These are phyloP conservation scores for Dysphania ambrosioides DNA, from an alignment of 148 eudicot genomes.

Conservation along the genomic window DNA sequence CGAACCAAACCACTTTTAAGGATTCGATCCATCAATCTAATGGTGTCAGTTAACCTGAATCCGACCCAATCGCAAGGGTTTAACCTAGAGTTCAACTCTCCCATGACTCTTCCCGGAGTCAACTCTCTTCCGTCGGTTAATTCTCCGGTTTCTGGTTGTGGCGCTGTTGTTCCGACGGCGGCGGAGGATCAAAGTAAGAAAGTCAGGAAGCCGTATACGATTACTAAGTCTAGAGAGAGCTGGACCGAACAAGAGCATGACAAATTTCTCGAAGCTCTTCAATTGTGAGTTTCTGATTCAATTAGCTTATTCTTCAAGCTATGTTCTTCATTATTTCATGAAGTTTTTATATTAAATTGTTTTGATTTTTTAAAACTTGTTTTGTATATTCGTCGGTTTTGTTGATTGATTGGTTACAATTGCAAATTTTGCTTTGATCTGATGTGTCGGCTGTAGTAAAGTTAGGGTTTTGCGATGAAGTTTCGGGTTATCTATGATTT, in stretches of 20 bases:
- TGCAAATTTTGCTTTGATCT: not conserved
- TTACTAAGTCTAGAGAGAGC: constrained; percentile 58
- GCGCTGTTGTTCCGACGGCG: not conserved
- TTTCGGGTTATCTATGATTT: too few relatives aligned
- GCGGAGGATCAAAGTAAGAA: constrained; percentile 42
- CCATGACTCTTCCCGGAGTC: constrained; percentile 36
- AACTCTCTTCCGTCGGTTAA: constrained; percentile 13
- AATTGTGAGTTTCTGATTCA: constrained; percentile 32
- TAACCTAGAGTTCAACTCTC: constrained; percentile 24
- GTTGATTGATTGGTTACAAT: not conserved
- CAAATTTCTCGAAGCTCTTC: constrained; percentile 65
- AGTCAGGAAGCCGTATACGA: constrained; percentile 59
- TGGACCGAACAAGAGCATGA: constrained; percentile 68
- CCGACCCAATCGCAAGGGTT: constrained; percentile 27
- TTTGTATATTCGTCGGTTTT: not conserved
- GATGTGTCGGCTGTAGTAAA: not conserved
- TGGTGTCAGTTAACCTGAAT: constrained; percentile 38
- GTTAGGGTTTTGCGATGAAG: too few relatives aligned
- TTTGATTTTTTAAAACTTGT: not conserved
- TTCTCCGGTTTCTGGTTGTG: constrained; percentile 18
- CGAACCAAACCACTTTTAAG: not conserved
- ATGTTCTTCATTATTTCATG: not conserved
- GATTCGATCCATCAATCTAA: not conserved
- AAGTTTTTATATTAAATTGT: not conserved
- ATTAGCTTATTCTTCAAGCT: not conserved